A percentile compares a stretch with the other conserved stretches of the same genome.
Evolutionary conservation across 768 basidiomycete genomes (phyloP).

Genomic region (Tricholomella constricta): DNA sequence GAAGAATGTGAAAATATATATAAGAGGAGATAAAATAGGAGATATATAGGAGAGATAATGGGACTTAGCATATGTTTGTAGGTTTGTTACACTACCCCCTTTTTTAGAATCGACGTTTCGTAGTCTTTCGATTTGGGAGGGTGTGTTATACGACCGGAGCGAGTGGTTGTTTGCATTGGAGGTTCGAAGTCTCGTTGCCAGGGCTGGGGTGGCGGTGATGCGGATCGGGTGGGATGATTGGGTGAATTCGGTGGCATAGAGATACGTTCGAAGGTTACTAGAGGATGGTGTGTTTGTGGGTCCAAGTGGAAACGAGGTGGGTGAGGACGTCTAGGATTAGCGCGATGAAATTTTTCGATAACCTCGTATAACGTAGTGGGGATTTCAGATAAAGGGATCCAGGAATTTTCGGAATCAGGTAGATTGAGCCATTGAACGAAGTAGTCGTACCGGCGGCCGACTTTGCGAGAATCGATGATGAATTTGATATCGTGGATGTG

Average conservation of each 20-base stretch:
- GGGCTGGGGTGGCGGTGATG: slow-evolving; percentile 11
- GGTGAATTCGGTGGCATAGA: neutral
- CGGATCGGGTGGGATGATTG: neutral
- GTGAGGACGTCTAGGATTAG: neutral
- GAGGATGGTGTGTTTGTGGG: neutral
- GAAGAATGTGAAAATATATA: no score
- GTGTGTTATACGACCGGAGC: slow-evolving; percentile 18
- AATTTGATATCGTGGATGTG: neutral
- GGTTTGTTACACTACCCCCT: slow-evolving; percentile 15
- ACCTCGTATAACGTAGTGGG: slow-evolving; percentile 6
- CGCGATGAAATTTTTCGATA: slow-evolving; percentile 1
- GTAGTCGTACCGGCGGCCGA: slow-evolving; percentile 5
- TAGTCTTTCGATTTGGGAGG: slow-evolving; percentile 15
- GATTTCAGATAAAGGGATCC: slow-evolving; percentile 11
- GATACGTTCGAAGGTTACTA: neutral
- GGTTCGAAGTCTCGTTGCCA: slow-evolving; percentile 21
- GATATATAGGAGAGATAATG: no score
- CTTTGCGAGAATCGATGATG: slow-evolving; percentile 7
- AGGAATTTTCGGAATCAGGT: slow-evolving; percentile 14
- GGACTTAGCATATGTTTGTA: no score
- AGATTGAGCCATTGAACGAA: slow-evolving; percentile 5
- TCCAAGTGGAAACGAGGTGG: slow-evolving; percentile 7
- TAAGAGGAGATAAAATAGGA: no score
- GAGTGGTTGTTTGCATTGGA: slow-evolving; percentile 20
- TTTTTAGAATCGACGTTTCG: slow-evolving; percentile 6